Conservation (phyloP, 441 rosid species). For the Biscutella laevigata region DNA sequence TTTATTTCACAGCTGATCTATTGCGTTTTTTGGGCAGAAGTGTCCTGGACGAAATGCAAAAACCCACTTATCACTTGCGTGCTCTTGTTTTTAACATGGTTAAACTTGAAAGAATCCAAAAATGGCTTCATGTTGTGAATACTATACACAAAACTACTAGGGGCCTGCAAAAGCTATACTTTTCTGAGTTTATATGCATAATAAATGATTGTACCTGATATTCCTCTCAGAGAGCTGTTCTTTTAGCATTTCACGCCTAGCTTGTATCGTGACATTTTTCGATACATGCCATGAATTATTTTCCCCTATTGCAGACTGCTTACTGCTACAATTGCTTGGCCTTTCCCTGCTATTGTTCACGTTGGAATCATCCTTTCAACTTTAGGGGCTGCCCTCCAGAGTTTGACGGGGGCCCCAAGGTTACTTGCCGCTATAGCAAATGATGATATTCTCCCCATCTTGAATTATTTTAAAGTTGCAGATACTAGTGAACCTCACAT, state of each 20-base stretch:
- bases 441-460: constrained; percentile 95
- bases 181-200: not conserved
- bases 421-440: constrained; percentile 97
- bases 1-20: not conserved
- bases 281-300: not conserved
- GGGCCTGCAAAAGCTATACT: not conserved
- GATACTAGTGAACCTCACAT: constrained; percentile 81
- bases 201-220: constrained; percentile 6
- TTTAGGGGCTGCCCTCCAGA: constrained; percentile 97
- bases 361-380: constrained; percentile 95
- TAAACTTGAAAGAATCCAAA: constrained; percentile 5
- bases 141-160: not conserved
- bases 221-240: constrained; percentile 3
- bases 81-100: constrained; percentile 8
- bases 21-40: constrained; percentile 7
- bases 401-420: constrained; percentile 95
- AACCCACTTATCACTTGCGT: constrained; percentile 2
- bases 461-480: constrained; percentile 84
- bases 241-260: constrained; percentile 1
- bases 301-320: constrained; percentile 60
- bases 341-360: constrained; percentile 75
- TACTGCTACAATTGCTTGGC: constrained; percentile 98
- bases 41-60: constrained; percentile 12
- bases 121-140: not conserved
- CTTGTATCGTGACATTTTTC: not conserved